These are phyloP conservation scores for Euphrasia confusa DNA, from an alignment of 257 asterid genomes.

Conservation along the genomic window DNA sequence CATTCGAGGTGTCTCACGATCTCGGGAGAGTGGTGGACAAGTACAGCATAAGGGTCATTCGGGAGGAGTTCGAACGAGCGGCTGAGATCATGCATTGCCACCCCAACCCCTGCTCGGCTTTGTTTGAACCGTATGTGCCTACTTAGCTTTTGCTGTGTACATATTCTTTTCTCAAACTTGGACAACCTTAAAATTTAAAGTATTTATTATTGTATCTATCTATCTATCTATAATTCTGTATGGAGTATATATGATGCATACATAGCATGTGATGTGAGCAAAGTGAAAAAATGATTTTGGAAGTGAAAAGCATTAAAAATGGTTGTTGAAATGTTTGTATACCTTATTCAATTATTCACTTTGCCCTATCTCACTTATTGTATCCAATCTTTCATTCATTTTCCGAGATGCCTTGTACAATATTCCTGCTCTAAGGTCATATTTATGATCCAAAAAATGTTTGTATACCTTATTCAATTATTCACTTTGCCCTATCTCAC, in stretches of 20 bases:
- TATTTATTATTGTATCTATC: no score
- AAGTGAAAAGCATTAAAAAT: conserved; percentile 6
- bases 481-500: conserved; percentile 17
- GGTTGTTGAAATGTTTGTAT: conserved; percentile 12
- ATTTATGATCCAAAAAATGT: conserved; percentile 6
- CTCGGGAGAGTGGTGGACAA: conserved; percentile 96
- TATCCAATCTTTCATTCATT: conserved; percentile 1
- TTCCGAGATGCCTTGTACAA: neutral
- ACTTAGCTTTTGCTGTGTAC: conserved; percentile 6
- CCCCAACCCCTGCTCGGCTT: conserved; percentile 54
- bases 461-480: neutral
- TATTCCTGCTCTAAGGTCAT: conserved; percentile 15
- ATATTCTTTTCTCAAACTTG: no score
- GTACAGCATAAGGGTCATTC: conserved; percentile 70
- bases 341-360: neutral
- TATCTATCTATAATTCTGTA: no score
- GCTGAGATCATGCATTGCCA: conserved; percentile 77
- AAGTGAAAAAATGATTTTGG: neutral
- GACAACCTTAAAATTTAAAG: no score
- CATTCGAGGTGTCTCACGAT: conserved; percentile 82
- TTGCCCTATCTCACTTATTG: conserved; percentile 8
- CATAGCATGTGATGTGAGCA: no score
- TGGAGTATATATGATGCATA: neutral
- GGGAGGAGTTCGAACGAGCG: conserved; percentile 95
- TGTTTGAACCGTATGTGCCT: conserved; percentile 73